phyloP scores from a whole-genome alignment of 352 stramenopile genomes.

The Thalassiosira exigua region DNA sequence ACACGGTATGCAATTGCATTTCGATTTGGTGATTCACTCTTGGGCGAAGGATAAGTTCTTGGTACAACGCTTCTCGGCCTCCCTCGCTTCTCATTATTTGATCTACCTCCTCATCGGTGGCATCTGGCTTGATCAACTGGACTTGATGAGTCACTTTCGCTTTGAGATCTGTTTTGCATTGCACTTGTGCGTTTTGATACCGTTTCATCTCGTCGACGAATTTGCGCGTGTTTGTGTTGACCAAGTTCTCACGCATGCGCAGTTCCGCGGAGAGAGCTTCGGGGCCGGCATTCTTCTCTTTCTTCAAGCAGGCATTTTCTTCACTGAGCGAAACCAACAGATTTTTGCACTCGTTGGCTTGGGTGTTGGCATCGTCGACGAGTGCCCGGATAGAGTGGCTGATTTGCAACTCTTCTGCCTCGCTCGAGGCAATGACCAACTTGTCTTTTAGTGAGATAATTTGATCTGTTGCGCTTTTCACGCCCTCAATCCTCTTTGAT shows the following conservation, averaged over 20 bases:
- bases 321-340: constrained; percentile 90
- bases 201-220: constrained; percentile 99
- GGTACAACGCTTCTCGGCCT: constrained; percentile 77
- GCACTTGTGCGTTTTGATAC: constrained; percentile 96
- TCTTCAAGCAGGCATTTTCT: constrained; percentile 93
- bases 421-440: constrained; percentile 91
- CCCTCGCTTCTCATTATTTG: constrained; percentile 91
- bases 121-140: constrained; percentile 97
- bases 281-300: constrained; percentile 80
- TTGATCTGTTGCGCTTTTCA: constrained; percentile 90
- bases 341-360: constrained; percentile 90
- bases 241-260: constrained; percentile 96
- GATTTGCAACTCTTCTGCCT: constrained; percentile 90
- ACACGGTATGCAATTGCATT: constrained; percentile 93
- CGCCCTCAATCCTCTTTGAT: constrained; percentile 91
- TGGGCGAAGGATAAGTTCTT: constrained; percentile 80
- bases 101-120: constrained; percentile 96
- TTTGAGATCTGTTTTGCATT: constrained; percentile 98
- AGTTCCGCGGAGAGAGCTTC: constrained; percentile 65
- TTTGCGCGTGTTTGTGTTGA: constrained; percentile 96
- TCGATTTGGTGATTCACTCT: constrained; percentile 85
- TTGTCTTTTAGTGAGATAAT: constrained; percentile 93
- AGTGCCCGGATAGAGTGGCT: constrained; percentile 91
- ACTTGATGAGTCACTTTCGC: constrained; percentile 97
- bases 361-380: constrained; percentile 92